Percentiles rank a stretch among this genome's conserved stretches.
Conservation (phyloP, 768 basidiomycete species). For the Pleurotus cornucopiae region DNA sequence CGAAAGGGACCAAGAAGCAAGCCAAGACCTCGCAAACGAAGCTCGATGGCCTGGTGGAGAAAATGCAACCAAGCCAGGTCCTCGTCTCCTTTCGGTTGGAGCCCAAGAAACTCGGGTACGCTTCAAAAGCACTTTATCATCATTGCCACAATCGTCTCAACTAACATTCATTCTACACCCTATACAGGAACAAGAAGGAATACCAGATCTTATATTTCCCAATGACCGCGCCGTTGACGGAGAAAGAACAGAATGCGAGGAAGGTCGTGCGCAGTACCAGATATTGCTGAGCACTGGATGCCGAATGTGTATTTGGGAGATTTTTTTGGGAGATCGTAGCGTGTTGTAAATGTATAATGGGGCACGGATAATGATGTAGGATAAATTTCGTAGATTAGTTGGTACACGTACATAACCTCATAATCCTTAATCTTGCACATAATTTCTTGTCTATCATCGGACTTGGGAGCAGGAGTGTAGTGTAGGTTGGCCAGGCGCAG, state of each 20-base stretch:
- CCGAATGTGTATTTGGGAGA: too few relatives aligned
- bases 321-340: too few relatives aligned
- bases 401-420: too few relatives aligned
- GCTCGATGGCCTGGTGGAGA: conserved; percentile 2
- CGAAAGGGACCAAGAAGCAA: conserved; percentile 9
- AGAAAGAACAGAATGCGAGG: conserved; percentile 41
- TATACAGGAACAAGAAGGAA: conserved; percentile 44
- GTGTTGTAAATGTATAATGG: too few relatives aligned
- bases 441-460: too few relatives aligned
- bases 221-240: conserved; percentile 56
- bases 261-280: conserved; percentile 52
- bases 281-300: conserved; percentile 9
- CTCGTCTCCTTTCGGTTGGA: conserved; percentile 49
- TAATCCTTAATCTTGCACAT: too few relatives aligned
- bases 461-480: too few relatives aligned
- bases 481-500: too few relatives aligned
- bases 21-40: background rate
- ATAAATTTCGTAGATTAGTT: too few relatives aligned
- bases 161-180: conserved; percentile 2
- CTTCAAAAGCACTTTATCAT: background rate
- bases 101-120: conserved; percentile 31
- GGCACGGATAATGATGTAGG: too few relatives aligned
- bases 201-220: conserved; percentile 88
- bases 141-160: background rate
- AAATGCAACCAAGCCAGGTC: conserved; percentile 26